Evolutionary conservation across 2,329 filamentous ascomycete species (phyloP).

Genomic region (Plenodomus biglobosus): DNA sequence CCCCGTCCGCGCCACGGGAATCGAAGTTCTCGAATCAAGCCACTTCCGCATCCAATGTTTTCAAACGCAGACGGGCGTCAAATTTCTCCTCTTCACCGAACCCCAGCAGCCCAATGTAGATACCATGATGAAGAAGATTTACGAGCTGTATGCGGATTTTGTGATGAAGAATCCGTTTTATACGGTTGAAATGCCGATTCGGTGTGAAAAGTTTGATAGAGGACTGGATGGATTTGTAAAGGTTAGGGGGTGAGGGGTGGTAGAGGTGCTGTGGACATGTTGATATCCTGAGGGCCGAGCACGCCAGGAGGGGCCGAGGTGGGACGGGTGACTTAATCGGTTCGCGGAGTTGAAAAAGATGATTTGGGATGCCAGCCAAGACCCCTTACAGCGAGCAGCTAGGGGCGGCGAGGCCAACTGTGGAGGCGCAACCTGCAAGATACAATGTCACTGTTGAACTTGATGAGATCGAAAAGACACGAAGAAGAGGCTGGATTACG

Average conservation of each 20-base stretch:
- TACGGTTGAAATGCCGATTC: slow-evolving; percentile 93
- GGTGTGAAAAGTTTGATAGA: slow-evolving; percentile 93
- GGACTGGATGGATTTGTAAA: slow-evolving; percentile 80
- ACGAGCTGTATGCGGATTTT: slow-evolving; percentile 93
- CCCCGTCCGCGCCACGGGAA: slow-evolving; percentile 62
- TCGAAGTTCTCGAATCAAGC: slow-evolving; percentile 91
- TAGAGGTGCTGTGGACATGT: too few relatives aligned
- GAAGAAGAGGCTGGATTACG: too few relatives aligned
- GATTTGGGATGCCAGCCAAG: too few relatives aligned
- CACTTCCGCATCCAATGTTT: slow-evolving; percentile 97
- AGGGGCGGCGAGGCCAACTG: too few relatives aligned
- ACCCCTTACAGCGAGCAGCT: too few relatives aligned
- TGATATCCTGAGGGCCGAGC: too few relatives aligned
- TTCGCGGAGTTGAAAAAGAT: too few relatives aligned
- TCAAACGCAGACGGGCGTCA: slow-evolving; percentile 89
- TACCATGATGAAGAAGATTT: slow-evolving; percentile 77
- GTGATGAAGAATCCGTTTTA: slow-evolving; percentile 99
- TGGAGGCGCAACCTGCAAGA: too few relatives aligned
- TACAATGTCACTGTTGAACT: too few relatives aligned
- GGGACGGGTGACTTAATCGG: too few relatives aligned
- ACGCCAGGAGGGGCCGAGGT: too few relatives aligned
- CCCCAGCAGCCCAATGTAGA: slow-evolving; percentile 85
- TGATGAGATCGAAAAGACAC: too few relatives aligned
- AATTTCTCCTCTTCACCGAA: slow-evolving; percentile 95
- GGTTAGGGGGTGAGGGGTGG: slow-evolving; percentile 41